These are phyloP conservation scores for Aspergillus melleus DNA, from an alignment of 2,329 filamentous ascomycete genomes.

Conservation along the genomic window DNA sequence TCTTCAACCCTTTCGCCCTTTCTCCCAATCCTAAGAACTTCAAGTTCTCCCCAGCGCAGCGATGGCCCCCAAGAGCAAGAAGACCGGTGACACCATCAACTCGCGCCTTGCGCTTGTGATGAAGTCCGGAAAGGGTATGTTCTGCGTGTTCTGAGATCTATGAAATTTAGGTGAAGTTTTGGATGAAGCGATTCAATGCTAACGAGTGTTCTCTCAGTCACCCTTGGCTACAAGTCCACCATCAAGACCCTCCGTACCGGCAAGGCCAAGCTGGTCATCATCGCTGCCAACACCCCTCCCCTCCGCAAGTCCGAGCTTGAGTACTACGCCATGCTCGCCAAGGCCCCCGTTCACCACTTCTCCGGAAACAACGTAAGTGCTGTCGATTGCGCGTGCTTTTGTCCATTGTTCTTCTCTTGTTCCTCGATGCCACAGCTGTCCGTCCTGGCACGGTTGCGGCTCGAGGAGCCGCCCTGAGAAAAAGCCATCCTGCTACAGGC, in stretches of 20 bases:
- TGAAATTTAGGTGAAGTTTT: neutral
- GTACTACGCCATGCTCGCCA: slow-evolving; percentile 88
- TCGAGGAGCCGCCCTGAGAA: slow-evolving; percentile 74
- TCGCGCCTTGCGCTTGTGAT: slow-evolving; percentile 68
- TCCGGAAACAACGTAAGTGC: slow-evolving; percentile 95
- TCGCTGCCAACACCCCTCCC: slow-evolving; percentile 93
- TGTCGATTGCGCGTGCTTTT: slow-evolving; percentile 6
- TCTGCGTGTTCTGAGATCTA: slow-evolving; percentile 2
- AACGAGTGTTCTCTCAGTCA: slow-evolving; percentile 56
- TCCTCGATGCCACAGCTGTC: neutral
- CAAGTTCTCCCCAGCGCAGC: slow-evolving; percentile 43
- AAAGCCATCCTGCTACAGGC: slow-evolving; percentile 60
- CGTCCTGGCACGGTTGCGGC: slow-evolving; percentile 15
- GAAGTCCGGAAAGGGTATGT: slow-evolving; percentile 54
- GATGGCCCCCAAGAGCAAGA: slow-evolving; percentile 69
- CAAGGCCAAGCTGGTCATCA: slow-evolving; percentile 99
- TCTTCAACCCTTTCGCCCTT: slow-evolving; percentile 4
- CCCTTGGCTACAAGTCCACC: slow-evolving; percentile 84
- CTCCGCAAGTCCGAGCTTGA: slow-evolving; percentile 97
- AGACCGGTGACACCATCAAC: slow-evolving; percentile 79
- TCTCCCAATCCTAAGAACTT: slow-evolving; percentile 15
- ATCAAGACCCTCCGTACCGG: slow-evolving; percentile 88
- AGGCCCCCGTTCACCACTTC: slow-evolving; percentile 97
- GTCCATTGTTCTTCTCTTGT: neutral
- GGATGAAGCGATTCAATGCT: slow-evolving; percentile 1